Evolutionary conservation across 2,329 filamentous ascomycete genomes (phyloP).

Genomic region (Fusarium coicis): DNA sequence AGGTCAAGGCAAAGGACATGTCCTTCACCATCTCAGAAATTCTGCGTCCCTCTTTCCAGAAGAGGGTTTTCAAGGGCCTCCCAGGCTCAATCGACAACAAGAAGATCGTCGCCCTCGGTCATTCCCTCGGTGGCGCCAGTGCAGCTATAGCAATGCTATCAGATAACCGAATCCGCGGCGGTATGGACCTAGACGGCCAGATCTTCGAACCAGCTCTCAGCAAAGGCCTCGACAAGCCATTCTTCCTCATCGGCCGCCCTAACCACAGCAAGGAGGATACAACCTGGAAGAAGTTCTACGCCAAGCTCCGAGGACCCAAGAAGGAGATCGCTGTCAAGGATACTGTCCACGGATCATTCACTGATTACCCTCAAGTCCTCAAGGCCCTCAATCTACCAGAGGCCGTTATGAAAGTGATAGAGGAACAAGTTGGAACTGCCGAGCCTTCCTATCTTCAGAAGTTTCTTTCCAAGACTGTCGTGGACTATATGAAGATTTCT

Average conservation of each 20-base stretch:
- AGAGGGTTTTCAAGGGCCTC: slow-evolving; percentile 29
- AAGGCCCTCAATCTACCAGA: slow-evolving; percentile 37
- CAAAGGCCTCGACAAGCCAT: slow-evolving; percentile 44
- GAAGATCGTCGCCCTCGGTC: slow-evolving; percentile 51
- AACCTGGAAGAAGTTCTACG: slow-evolving; percentile 48
- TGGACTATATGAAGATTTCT: slow-evolving; percentile 24
- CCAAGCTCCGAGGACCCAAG: slow-evolving; percentile 40
- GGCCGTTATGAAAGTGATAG: neutral
- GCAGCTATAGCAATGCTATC: slow-evolving; percentile 47
- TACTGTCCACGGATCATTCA: slow-evolving; percentile 48
- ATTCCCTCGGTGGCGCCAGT: slow-evolving; percentile 54
- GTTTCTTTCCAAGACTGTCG: slow-evolving; percentile 36
- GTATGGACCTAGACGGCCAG: slow-evolving; percentile 55
- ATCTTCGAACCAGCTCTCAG: slow-evolving; percentile 47
- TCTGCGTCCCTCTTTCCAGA: slow-evolving; percentile 27
- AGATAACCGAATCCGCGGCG: slow-evolving; percentile 50
- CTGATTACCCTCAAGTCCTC: slow-evolving; percentile 46
- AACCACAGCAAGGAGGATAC: slow-evolving; percentile 45
- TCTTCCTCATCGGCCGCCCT: slow-evolving; percentile 47
- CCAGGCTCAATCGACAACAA: slow-evolving; percentile 42
- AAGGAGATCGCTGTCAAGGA: slow-evolving; percentile 40
- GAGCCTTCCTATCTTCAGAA: slow-evolving; percentile 27
- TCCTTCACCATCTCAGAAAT: slow-evolving; percentile 52
- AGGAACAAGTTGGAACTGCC: slow-evolving; percentile 15
- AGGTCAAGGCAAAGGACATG: slow-evolving; percentile 51